Evolutionary conservation across 352 stramenopile species (phyloP), one percentile per base, ranked within the genome.

Genomic region (Thalassiosira ordinaria): DNA sequence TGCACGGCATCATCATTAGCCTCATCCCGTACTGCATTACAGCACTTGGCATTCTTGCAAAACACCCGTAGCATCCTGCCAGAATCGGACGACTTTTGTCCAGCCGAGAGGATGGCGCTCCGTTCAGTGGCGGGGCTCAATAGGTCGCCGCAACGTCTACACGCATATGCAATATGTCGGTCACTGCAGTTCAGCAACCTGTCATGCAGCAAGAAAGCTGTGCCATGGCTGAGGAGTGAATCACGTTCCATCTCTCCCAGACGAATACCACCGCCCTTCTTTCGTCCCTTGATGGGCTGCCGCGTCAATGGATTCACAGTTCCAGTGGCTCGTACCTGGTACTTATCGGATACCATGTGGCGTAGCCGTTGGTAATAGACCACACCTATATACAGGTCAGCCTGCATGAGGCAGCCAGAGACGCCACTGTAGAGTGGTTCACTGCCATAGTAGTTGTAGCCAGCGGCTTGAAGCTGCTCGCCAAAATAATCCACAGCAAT

Each of bases 321-420:
- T 9, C 98, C 98, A 31, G 97, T 99, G 2, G 97, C 95, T 80
- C 98, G 96, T 59, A 99, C 98, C 89, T 99, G 98, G 62, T 94
- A 98, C 93, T 99, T 99, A 92, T 99, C 98, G 74, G 95, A 99
- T 67, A 99, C 98, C 98, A 99, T 99, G 93, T 99, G 98, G 64
- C 97, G 95, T 80, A 99, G 89, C 56, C 98, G 94, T 93, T 99
- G 98, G 88, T 99, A 99, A 90, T 98, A 99, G 35, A 99, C 97
- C n/a, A 99, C 93, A 46, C 98, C 98, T 66, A 99, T 99, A 92
- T 99, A 99, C 52, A 99, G 98, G 80, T 99, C 97, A 14, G 97
- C 98, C 53, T 99, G 96, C 96, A 99, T 98, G 63, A 99, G 82
- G 46, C 96, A 98, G 35, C 98, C 98, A 56, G 95, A 98, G 66